phyloP scores from a whole-genome alignment of 768 basidiomycete genomes.

The Multifurca ochricompacta region DNA sequence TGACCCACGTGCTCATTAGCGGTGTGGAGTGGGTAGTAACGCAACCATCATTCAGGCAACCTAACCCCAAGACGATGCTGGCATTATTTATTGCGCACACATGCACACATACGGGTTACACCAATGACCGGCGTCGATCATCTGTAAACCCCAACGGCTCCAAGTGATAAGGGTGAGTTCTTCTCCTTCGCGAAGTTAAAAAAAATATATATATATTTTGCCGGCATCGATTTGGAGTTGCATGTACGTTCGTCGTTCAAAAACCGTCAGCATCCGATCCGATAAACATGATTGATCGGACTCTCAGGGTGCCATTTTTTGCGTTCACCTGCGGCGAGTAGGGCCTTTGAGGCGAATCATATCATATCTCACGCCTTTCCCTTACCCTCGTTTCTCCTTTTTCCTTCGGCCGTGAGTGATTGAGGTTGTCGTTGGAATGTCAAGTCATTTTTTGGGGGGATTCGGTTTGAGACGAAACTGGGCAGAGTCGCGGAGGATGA shows the following conservation, averaged over 20 bases:
- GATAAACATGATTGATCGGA: background rate
- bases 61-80: background rate
- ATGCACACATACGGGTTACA: background rate
- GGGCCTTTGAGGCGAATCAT: background rate
- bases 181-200: background rate
- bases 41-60: background rate
- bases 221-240: background rate
- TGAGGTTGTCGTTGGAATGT: background rate
- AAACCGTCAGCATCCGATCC: background rate
- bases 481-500: too few relatives aligned
- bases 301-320: background rate
- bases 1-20: too few relatives aligned
- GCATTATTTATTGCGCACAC: background rate
- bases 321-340: background rate
- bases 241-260: background rate
- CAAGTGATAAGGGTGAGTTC: background rate
- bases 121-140: constrained; percentile 12
- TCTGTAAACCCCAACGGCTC: background rate
- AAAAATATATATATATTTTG: background rate
- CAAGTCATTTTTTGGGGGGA: too few relatives aligned
- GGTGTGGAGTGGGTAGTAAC: too few relatives aligned
- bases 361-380: background rate
- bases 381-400: background rate
- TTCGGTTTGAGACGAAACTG: too few relatives aligned
- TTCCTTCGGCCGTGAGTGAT: background rate